Evolutionary conservation across 768 basidiomycete species (phyloP), one percentile per base, ranked within the genome.

Genomic region (Boletus rufocinnamomeus): DNA sequence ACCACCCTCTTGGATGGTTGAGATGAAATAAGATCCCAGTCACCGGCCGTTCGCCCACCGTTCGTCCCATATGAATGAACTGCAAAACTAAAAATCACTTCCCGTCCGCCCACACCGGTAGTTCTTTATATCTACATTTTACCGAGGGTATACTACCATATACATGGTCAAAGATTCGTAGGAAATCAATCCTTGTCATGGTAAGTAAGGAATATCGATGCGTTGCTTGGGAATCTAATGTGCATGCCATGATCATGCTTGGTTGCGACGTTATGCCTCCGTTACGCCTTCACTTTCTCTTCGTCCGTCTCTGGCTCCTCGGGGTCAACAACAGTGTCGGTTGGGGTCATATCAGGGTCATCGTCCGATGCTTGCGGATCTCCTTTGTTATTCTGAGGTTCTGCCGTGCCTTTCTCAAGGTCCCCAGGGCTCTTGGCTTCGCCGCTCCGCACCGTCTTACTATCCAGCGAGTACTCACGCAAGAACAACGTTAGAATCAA

Each of bases 391-490:
- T 40, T 35, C 46, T 2, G 45, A 35, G 35, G 19, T 25, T 25
- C 50, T 23, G 2, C 10, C 9, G 3, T 13, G 3, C 63, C 69
- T 57, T 71, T 69, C 62, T 76, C 75, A n/a, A 65, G 59, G 21
- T 74, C 79, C 6, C 63, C 74, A 2, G 65, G 54, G 3, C 38
- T 50, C 54, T 70, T 67, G 5, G 19, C 54, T 17, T 69, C 66
- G 16, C 62, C 68, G 10, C 73, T 74, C 27, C 71, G 78, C 13
- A 86, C 77, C 14, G 80, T 72, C 41, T 76, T 78, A 4, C 87
- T 79, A 45, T 83, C 73, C 35, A 91, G 74, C 21, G 85, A 80
- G 69, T 91, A 90, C 37, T 77, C 76, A 51, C 84, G 79, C 25
- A 91, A 50, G 64, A 87, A 80, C 28, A 89, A 65, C 14, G 81